phyloP scores from a whole-genome alignment of 1,284 basidiomycete genomes.

The Naganishia sp. region DNA sequence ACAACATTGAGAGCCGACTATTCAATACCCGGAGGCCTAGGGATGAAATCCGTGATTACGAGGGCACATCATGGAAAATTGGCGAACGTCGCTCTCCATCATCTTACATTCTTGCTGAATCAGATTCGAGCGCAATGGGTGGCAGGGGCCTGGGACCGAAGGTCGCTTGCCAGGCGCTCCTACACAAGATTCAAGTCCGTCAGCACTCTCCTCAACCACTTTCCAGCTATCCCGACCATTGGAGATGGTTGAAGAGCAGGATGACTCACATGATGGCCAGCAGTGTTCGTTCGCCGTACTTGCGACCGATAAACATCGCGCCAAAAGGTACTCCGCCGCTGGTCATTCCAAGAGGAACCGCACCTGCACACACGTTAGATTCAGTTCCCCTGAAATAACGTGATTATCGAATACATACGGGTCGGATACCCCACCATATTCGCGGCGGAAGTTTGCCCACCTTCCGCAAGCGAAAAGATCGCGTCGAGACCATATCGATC shows the following conservation, averaged over 20 bases:
- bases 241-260: neutral
- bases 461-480: constrained; percentile 25
- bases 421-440: constrained; percentile 36
- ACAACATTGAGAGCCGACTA: too few relatives aligned
- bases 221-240: neutral
- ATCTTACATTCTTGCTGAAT: too few relatives aligned
- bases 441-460: constrained; percentile 32
- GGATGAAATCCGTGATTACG: too few relatives aligned
- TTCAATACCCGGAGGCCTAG: too few relatives aligned
- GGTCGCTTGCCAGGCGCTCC: constrained; percentile 16
- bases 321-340: constrained; percentile 15
- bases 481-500: constrained; percentile 28
- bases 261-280: constrained; percentile 19
- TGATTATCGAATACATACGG: constrained; percentile 2
- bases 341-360: constrained; percentile 12
- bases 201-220: neutral
- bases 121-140: constrained; percentile 4
- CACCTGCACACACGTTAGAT: neutral
- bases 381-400: too few relatives aligned
- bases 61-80: too few relatives aligned
- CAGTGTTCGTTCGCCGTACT: constrained; percentile 18
- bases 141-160: constrained; percentile 17
- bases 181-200: neutral
- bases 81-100: too few relatives aligned
- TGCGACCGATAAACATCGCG: constrained; percentile 22